These are phyloP conservation scores for Daldinia bambusicola DNA, from an alignment of 495 filamentous ascomycete genomes.

Conservation along the genomic window DNA sequence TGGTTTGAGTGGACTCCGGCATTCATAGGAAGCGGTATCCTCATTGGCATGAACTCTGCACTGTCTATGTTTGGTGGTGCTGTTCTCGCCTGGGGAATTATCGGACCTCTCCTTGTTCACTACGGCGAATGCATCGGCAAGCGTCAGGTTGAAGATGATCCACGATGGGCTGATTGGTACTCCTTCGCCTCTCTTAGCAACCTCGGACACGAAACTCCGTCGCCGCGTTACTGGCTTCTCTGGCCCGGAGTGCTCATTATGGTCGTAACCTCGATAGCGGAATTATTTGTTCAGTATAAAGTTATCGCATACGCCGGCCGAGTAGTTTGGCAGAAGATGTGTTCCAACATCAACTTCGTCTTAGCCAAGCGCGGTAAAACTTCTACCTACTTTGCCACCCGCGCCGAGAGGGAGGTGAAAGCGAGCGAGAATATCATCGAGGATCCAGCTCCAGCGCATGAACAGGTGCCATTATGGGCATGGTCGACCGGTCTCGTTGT, in stretches of 20 bases:
- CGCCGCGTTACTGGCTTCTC: conserved; percentile 72
- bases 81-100: conserved; percentile 71
- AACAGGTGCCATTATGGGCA: conserved; percentile 71
- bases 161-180: conserved; percentile 62
- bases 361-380: conserved; percentile 56
- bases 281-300: conserved; percentile 70
- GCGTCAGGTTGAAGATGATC: conserved; percentile 53
- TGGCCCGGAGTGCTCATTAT: conserved; percentile 75
- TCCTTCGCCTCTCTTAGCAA: conserved; percentile 61
- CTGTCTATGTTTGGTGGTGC: conserved; percentile 70
- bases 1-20: conserved; percentile 71
- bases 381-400: conserved; percentile 58
- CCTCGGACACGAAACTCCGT: conserved; percentile 60
- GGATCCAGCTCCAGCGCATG: conserved; percentile 62
- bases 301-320: conserved; percentile 64
- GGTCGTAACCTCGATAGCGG: conserved; percentile 69
- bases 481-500: conserved; percentile 65
- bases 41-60: conserved; percentile 72
- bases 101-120: conserved; percentile 69
- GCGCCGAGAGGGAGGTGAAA: conserved; percentile 48
- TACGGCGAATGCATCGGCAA: conserved; percentile 63
- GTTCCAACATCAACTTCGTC: conserved; percentile 53
- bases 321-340: conserved; percentile 60
- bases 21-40: conserved; percentile 73
- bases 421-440: conserved; percentile 53